Conservation (phyloP, 2,329 filamentous ascomycete genomes). For the Aurifilum marmelostoma region DNA sequence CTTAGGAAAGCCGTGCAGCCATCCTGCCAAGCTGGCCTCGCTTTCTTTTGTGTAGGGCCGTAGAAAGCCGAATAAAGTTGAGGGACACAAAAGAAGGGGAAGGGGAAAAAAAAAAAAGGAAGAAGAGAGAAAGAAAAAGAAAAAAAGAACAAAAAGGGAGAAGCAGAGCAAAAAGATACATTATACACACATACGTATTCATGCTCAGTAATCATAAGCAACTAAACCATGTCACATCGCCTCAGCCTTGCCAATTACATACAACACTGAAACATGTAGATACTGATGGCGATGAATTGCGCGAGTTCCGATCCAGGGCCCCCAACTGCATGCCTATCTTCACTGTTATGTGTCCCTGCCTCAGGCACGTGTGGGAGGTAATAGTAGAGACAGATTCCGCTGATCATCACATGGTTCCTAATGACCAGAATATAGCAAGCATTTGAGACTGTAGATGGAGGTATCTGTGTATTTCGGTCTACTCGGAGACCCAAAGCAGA, state of each 20-base stretch:
- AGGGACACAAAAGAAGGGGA: too few species aligned
- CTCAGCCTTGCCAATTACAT: background rate
- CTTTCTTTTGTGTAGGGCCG: background rate
- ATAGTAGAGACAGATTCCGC: too few species aligned
- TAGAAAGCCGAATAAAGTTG: constrained; percentile 5
- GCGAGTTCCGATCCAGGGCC: background rate
- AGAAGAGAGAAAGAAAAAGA: background rate
- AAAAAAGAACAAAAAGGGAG: background rate
- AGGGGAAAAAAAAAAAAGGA: background rate
- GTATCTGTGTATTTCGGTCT: background rate
- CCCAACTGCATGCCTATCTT: background rate
- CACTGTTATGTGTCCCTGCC: too few species aligned
- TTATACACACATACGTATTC: background rate
- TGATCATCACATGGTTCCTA: background rate
- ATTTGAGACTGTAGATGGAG: background rate
- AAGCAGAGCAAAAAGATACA: background rate
- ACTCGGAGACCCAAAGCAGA: background rate
- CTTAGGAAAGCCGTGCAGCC: background rate
- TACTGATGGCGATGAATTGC: background rate
- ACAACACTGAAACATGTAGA: background rate
- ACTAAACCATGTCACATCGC: too few species aligned
- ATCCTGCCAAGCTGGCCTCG: background rate
- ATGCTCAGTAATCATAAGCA: background rate
- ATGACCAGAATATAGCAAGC: background rate
- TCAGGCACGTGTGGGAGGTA: too few species aligned